Evolutionary conservation across 495 filamentous ascomycete genomes (phyloP).

Genomic region (Elasticomyces elasticus): DNA sequence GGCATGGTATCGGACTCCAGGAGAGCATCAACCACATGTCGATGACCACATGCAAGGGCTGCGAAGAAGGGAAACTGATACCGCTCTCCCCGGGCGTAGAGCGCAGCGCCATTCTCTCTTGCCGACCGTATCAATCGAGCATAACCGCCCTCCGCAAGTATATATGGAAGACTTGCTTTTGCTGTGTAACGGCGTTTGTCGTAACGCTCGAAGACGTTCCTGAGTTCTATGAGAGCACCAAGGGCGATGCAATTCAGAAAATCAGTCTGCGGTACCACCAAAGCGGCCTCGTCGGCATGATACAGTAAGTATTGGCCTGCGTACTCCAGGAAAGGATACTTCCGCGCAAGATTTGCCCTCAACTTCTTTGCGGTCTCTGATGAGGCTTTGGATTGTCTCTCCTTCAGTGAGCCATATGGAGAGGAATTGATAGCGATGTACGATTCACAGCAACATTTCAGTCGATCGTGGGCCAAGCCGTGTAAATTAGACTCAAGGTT

Average conservation of each 20-base stretch:
- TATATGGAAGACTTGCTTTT: neutral
- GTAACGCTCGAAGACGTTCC: neutral
- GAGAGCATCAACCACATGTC: neutral
- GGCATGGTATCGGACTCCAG: neutral
- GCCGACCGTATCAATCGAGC: neutral
- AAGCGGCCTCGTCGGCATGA: slow-evolving; percentile 4
- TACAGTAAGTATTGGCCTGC: neutral
- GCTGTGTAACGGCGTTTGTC: neutral
- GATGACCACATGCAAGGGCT: neutral
- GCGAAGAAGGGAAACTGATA: neutral
- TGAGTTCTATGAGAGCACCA: neutral
- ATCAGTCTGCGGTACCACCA: neutral
- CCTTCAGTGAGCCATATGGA: neutral
- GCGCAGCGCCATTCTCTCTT: neutral
- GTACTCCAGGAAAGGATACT: slow-evolving; percentile 7
- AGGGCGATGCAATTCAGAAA: neutral
- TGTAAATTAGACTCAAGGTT: neutral
- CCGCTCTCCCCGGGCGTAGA: neutral
- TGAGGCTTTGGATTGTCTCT: neutral
- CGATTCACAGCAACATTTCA: neutral
- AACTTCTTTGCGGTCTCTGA: neutral
- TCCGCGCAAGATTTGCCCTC: neutral
- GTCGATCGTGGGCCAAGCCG: neutral
- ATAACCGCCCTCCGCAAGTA: neutral
- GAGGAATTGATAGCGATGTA: neutral